Percentiles rank a stretch among this genome's conserved stretches.
These are phyloP conservation scores for Paraphysoderma sedebokerense DNA, from an alignment of 371 early-diverging fungal species.

Conservation along the genomic window DNA sequence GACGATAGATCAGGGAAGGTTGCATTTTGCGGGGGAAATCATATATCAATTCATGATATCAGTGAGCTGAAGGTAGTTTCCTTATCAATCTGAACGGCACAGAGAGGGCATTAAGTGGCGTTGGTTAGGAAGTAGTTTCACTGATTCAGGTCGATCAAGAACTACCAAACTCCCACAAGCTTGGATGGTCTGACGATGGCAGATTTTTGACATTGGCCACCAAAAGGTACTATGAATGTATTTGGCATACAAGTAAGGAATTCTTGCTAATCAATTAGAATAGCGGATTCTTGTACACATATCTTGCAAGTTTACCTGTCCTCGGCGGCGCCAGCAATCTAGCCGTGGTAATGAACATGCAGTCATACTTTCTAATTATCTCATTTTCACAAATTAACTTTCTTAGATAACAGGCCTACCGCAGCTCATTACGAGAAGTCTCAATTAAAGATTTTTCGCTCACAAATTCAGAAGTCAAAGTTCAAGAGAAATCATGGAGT, in stretches of 20 bases:
- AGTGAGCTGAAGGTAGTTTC: constrained; percentile 14
- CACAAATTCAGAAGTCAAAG: no score
- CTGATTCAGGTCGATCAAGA: constrained; percentile 23
- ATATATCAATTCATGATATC: constrained; percentile 22
- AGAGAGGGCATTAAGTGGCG: neutral
- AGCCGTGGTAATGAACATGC: constrained; percentile 6
- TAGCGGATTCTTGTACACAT: constrained; percentile 18
- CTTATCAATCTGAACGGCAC: neutral
- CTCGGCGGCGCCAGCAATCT: constrained; percentile 7
- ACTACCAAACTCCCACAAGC: constrained; percentile 7
- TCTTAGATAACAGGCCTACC: constrained; percentile 8
- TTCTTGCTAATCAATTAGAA: constrained; percentile 1
- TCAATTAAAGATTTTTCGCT: constrained; percentile 13
- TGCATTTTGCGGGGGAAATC: constrained; percentile 20
- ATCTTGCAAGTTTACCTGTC: constrained; percentile 14
- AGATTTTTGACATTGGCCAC: constrained; percentile 20
- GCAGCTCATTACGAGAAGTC: constrained; percentile 12
- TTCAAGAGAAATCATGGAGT: no score
- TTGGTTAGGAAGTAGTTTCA: constrained; percentile 15
- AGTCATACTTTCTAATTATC: neutral
- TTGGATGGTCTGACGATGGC: constrained; percentile 25
- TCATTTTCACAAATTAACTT: neutral
- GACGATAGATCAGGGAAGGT: no score
- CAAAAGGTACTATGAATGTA: constrained; percentile 8
- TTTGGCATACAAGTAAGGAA: neutral